Base-by-base conservation (phyloP, 176 grass and related monocot genomes). In the Ananas comosus region DNA sequence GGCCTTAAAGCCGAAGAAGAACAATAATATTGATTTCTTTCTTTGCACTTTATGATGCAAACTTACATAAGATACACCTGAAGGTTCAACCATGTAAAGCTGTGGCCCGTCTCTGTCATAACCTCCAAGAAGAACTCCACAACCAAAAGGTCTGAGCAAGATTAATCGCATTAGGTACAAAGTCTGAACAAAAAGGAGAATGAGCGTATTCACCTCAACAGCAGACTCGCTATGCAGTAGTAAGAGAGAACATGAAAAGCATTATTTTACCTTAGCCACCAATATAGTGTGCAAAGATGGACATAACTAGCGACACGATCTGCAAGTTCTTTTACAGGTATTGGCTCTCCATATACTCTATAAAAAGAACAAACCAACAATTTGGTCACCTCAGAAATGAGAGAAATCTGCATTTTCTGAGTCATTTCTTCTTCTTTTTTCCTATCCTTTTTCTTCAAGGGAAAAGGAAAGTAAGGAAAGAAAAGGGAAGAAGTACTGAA, bases 51-150 rank as follows among this genome's bases (percentile, higher is more conserved):
- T 29, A 66, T 13, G 18, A 51, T 65, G 18, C 51, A 1, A 74
- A 77, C 91, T 88, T 66, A 91, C 87, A 65, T 88, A 91, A 49
- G 77, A 91, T 47, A 91, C 51, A 51, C 91, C 88, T 51, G 82
- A 91, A 48, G 85, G 87, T 52, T 91, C 91, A 16, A 90, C 73
- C 80, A 88, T 82, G 77, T 96, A 96, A n/a, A 96, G 80, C 64
- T 91, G 91, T 13, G 88, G 91, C 12, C 88, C 88, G 74, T 96
- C 88, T 73, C 91, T 96, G 77, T 96, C 91, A 91, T 91, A 96
- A 42, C 91, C 85, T 84, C 91, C 88, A 83, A 96, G 82, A 91
- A 96, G 86, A 78, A 96, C 80, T 56, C 85, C 87, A 53, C 77
- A 91, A 51, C 91, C 87, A 63, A 86, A 96, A 67, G 88, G 85